Percentiles rank a stretch among this genome's conserved stretches.
Conservation (phyloP, 2,329 filamentous ascomycete genomes). For the Neoarthrinium moseri region DNA sequence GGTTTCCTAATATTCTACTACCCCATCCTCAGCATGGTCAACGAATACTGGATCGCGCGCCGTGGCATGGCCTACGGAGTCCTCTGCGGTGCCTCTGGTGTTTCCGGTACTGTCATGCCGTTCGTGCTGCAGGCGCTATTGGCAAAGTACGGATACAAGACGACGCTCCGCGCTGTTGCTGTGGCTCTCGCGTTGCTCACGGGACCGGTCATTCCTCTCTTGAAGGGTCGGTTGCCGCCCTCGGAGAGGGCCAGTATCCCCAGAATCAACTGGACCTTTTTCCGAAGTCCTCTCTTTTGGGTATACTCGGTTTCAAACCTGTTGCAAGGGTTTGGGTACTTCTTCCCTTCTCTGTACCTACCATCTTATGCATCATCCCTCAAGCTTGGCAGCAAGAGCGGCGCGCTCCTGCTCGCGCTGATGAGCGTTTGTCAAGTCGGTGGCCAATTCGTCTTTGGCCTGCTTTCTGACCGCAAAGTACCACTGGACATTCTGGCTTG, state of each 20-base stretch:
- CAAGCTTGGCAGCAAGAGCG: constrained; percentile 30
- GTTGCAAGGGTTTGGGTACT: constrained; percentile 52
- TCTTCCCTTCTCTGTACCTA: constrained; percentile 52
- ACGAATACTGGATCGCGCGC: constrained; percentile 36
- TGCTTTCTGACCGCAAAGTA: constrained; percentile 45
- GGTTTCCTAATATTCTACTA: constrained; percentile 37
- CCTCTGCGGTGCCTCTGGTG: constrained; percentile 28
- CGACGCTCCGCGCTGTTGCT: constrained; percentile 34
- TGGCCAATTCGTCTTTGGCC: constrained; percentile 49
- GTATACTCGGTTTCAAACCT: constrained; percentile 48
- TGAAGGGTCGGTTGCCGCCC: constrained; percentile 33
- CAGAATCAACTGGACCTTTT: constrained; percentile 33
- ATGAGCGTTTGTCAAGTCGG: constrained; percentile 49
- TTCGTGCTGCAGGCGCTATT: constrained; percentile 37
- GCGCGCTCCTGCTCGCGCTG: constrained; percentile 45
- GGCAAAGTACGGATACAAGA: constrained; percentile 33
- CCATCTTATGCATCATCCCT: constrained; percentile 42
- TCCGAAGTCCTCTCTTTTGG: constrained; percentile 46
- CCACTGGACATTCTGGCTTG: constrained; percentile 35
- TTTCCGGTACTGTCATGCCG: constrained; percentile 30
- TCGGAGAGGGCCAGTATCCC: constrained; percentile 22
- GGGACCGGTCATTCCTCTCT: constrained; percentile 35
- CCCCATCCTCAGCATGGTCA: constrained; percentile 36
- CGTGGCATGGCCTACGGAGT: constrained; percentile 37
- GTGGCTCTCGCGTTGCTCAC: constrained; percentile 34